Base-by-base conservation (phyloP, 345 rosid species). In the Viola odorata region DNA sequence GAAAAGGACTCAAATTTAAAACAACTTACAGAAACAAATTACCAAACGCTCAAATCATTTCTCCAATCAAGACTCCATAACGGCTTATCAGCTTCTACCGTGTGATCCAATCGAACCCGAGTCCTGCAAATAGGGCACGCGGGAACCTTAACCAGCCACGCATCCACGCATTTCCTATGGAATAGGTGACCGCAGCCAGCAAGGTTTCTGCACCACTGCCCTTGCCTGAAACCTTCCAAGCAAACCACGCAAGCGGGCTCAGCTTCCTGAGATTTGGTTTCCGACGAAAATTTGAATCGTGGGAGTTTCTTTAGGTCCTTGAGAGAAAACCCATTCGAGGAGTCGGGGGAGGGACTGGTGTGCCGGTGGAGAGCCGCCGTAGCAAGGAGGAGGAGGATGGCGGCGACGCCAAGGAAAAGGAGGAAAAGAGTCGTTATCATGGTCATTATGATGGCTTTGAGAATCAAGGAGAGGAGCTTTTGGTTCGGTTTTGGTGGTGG, bases 121-220 rank as follows among this genome's bases (percentile, higher is more conserved):
- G 80, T 67, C 57, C 98, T 75, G 59, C 98, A 92, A 50, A 80
- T 74, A 3, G 96, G 96, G 55, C 98, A 92, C 41, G 87, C 76
- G 5, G 82, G 69, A 17, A 80, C 86, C 75, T 84, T 85, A 16
- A 84, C 68, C 48, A 92, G 76, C 98, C 98, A 89, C 37, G 76
- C 57, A 62, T 92, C 96, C 41, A 92, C 86, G 71, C 98, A 92
- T 67, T 73, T 79, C 61, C 78, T 75, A 45, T 92, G 98, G 62
- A 89, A 89, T 15, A 89, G 63, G 57, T 92, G 98, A 7, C 94
- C 91, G 44, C 98, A 92, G 4, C 73, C 78, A n/a, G 42, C 66
- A 11, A 92, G 78, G 40, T 62, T 73, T 65, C 98, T 60, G 71
- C 98, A 92, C 96, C 94, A 84, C 72, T 92, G 95, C 7, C 95